Percentiles rank a stretch among this genome's conserved stretches.
These are phyloP conservation scores for Grosmannia clavigera DNA, from an alignment of 2,329 filamentous ascomycete species.

Conservation along the genomic window DNA sequence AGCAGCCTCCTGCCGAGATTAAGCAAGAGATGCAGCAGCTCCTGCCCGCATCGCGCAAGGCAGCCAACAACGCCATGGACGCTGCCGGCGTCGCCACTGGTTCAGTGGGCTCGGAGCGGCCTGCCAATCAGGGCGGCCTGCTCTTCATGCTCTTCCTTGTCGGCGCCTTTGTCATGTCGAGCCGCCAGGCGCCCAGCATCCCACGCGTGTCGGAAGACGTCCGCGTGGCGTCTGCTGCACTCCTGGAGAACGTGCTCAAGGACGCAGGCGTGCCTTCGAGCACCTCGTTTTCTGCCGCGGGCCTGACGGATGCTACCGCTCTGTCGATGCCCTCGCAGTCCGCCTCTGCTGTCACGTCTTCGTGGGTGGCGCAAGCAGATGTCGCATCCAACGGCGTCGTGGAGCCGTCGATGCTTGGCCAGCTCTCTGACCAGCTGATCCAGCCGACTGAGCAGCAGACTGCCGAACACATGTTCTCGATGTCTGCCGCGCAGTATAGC, in stretches of 20 bases:
- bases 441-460: slow-evolving; percentile 74
- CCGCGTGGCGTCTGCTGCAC: slow-evolving; percentile 61
- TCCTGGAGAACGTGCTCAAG: slow-evolving; percentile 72
- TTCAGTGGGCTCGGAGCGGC: slow-evolving; percentile 41
- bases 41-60: slow-evolving; percentile 35
- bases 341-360: background rate
- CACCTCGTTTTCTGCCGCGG: background rate
- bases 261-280: slow-evolving; percentile 52
- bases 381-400: slow-evolving; percentile 15
- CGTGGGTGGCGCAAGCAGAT: background rate
- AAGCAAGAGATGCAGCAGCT: slow-evolving; percentile 46
- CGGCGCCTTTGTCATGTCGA: slow-evolving; percentile 90
- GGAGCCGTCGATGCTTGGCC: slow-evolving; percentile 49
- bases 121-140: slow-evolving; percentile 65
- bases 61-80: slow-evolving; percentile 17
- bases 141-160: slow-evolving; percentile 94
- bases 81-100: slow-evolving; percentile 28
- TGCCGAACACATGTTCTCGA: slow-evolving; percentile 75
- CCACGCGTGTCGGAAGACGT: slow-evolving; percentile 72
- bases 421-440: slow-evolving; percentile 56
- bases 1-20: slow-evolving; percentile 16
- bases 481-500: slow-evolving; percentile 82
- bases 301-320: background rate
- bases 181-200: slow-evolving; percentile 60
- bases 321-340: slow-evolving; percentile 1